Evolutionary conservation across 192 early-diverging fungal genomes (phyloP).

Genomic region (Backusella westeae): DNA sequence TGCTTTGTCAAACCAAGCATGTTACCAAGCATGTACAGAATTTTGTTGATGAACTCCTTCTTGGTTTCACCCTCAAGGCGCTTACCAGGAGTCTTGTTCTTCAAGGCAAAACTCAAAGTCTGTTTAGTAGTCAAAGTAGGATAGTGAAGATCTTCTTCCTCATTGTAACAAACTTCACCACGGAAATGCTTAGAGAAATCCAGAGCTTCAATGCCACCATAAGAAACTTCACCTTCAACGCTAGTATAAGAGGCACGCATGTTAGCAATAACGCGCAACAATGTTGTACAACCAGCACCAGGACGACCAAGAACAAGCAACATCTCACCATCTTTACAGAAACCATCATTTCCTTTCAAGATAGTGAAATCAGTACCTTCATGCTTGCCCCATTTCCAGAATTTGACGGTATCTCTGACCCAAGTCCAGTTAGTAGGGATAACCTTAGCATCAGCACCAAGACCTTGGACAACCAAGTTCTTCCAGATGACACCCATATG

Average conservation of each 20-base stretch:
- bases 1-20: slow-evolving; percentile 59
- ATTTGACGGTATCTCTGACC: slow-evolving; percentile 19
- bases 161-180: slow-evolving; percentile 75
- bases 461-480: slow-evolving; percentile 41
- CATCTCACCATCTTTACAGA: slow-evolving; percentile 75
- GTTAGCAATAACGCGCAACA: slow-evolving; percentile 62
- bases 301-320: slow-evolving; percentile 68
- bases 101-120: slow-evolving; percentile 73
- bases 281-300: slow-evolving; percentile 65
- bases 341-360: slow-evolving; percentile 61
- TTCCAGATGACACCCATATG: slow-evolving; percentile 47
- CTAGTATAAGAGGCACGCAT: slow-evolving; percentile 41
- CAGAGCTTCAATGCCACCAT: slow-evolving; percentile 64
- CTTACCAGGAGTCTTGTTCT: slow-evolving; percentile 64
- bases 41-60: slow-evolving; percentile 30
- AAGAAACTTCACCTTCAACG: slow-evolving; percentile 59
- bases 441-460: slow-evolving; percentile 40
- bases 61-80: slow-evolving; percentile 39
- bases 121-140: slow-evolving; percentile 76
- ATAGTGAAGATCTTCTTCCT: slow-evolving; percentile 61
- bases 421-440: slow-evolving; percentile 33
- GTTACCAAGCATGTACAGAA: slow-evolving; percentile 52
- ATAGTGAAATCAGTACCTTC: slow-evolving; percentile 43
- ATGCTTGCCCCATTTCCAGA: slow-evolving; percentile 22
- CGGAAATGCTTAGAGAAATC: slow-evolving; percentile 62